Percentiles rank a stretch among this genome's conserved stretches.
These are phyloP conservation scores for Vanderwaltozyma verrucispora DNA, from an alignment of 805 yeast genomes.

Conservation along the genomic window DNA sequence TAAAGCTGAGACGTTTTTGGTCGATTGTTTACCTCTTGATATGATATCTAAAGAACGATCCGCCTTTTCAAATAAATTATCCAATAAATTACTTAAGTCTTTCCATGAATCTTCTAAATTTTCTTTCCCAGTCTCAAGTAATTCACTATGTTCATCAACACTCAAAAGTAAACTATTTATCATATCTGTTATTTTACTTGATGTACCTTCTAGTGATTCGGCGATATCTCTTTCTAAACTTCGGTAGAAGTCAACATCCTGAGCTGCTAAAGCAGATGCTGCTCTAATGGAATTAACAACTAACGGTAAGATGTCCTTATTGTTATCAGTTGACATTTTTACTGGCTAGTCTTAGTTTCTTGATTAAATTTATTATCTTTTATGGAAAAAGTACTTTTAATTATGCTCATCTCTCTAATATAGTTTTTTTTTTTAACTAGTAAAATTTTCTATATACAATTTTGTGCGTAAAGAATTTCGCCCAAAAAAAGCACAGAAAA, in stretches of 20 bases:
- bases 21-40: conserved; percentile 15
- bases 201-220: conserved; percentile 31
- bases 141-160: conserved; percentile 26
- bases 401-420: not conserved
- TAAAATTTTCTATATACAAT: too few relatives aligned
- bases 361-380: too few relatives aligned
- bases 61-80: conserved; percentile 61
- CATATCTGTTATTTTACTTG: conserved; percentile 34
- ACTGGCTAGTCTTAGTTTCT: too few relatives aligned
- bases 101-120: conserved; percentile 48
- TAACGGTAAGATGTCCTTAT: conserved; percentile 4
- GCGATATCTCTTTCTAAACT: conserved; percentile 45
- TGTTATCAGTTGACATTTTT: not conserved
- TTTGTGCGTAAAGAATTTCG: too few relatives aligned
- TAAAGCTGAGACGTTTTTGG: conserved; percentile 14
- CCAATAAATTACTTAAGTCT: conserved; percentile 50
- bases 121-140: conserved; percentile 31
- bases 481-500: too few relatives aligned
- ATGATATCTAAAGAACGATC: conserved; percentile 54
- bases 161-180: conserved; percentile 37
- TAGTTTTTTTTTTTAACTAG: too few relatives aligned
- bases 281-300: conserved; percentile 43
- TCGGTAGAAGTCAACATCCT: conserved; percentile 68
- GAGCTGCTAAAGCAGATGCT: conserved; percentile 59
- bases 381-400: too few relatives aligned